Conservation (phyloP, 768 basidiomycete species). For the Tylopilus vinaceipallidus region DNA sequence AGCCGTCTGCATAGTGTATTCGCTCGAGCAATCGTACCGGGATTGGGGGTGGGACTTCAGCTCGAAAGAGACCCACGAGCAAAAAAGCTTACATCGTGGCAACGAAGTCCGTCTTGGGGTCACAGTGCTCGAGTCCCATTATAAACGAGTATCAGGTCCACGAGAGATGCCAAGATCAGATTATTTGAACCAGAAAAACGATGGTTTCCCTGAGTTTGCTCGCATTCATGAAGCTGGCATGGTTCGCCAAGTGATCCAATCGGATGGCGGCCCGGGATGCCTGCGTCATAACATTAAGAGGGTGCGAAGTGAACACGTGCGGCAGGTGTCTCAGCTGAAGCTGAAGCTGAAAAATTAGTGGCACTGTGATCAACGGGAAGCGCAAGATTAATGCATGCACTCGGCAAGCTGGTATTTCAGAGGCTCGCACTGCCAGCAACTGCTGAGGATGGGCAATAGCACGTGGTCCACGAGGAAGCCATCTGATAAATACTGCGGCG, state of each 20-base stretch:
- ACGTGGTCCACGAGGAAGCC: conserved; percentile 6
- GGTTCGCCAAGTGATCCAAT: too few relatives aligned
- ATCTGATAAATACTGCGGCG: not conserved
- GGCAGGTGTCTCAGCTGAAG: too few relatives aligned
- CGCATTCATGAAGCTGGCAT: too few relatives aligned
- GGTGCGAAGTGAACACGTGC: too few relatives aligned
- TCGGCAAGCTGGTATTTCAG: not conserved
- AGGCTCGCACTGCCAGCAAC: not conserved
- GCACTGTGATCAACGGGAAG: too few relatives aligned
- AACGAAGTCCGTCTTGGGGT: not conserved
- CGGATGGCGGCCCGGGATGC: too few relatives aligned
- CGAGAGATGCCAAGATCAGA: not conserved
- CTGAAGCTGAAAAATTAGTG: too few relatives aligned
- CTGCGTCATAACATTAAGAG: too few relatives aligned
- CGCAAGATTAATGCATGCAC: too few relatives aligned
- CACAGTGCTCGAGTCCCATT: conserved; percentile 1
- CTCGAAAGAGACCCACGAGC: not conserved
- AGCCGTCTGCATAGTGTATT: not conserved
- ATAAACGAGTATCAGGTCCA: not conserved
- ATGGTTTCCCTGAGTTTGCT: too few relatives aligned
- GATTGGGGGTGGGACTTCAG: not conserved
- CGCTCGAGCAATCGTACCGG: not conserved
- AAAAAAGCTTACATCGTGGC: not conserved
- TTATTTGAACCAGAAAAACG: not conserved
- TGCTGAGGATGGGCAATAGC: not conserved